Conservation (phyloP, 2,329 filamentous ascomycete species). For the Colletotrichum shisoi region DNA sequence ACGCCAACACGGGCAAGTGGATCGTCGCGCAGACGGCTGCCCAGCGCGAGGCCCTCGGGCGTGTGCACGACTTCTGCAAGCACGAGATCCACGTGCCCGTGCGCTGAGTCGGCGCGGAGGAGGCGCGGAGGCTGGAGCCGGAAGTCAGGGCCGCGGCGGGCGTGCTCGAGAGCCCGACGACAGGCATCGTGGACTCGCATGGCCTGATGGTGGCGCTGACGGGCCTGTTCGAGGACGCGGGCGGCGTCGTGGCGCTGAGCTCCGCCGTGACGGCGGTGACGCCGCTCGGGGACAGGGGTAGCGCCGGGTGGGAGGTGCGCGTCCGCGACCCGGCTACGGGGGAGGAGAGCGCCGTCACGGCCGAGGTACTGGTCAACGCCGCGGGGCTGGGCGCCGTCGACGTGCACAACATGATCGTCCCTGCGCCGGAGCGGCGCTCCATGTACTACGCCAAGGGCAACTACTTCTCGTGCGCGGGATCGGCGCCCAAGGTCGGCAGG, state of each 20-base stretch:
- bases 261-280: conserved; percentile 70
- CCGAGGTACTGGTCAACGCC: conserved; percentile 82
- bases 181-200: conserved; percentile 91
- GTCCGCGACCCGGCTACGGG: conserved; percentile 58
- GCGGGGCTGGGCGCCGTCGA: conserved; percentile 80
- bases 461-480: conserved; percentile 84
- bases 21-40: conserved; percentile 83
- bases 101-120: conserved; percentile 69
- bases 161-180: conserved; percentile 82
- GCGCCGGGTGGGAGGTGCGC: conserved; percentile 73
- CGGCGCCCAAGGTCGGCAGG: conserved; percentile 68
- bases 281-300: conserved; percentile 57
- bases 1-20: conserved; percentile 87
- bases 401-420: conserved; percentile 83
- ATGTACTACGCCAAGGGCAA: conserved; percentile 92
- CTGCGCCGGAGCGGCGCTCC: conserved; percentile 60
- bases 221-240: conserved; percentile 77
- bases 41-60: conserved; percentile 71
- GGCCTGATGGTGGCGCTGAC: conserved; percentile 81
- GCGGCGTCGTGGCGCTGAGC: conserved; percentile 76
- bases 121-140: conserved; percentile 74
- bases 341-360: conserved; percentile 67
- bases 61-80: conserved; percentile 57
- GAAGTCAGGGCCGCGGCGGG: conserved; percentile 75
- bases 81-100: conserved; percentile 68